Conservation (phyloP, 1,284 basidiomycete genomes). For the Trametes versicolor region DNA sequence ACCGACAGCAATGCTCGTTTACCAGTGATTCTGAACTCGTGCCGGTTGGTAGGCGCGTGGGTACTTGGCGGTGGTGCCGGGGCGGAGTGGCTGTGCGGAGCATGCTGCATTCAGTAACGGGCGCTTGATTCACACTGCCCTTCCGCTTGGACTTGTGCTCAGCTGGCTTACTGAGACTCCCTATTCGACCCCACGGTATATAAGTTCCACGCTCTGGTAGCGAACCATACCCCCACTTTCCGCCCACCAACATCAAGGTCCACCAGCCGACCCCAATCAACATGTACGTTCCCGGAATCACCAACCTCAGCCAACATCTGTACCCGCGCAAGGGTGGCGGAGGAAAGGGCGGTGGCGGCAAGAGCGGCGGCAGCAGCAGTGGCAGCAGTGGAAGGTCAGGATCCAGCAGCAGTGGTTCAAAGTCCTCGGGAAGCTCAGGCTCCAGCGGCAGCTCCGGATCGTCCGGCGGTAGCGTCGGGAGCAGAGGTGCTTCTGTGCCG, state of each 20-base stretch:
- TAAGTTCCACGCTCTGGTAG: slow-evolving; percentile 15
- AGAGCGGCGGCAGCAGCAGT: slow-evolving; percentile 29
- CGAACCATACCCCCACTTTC: neutral
- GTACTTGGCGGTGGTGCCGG: too few relatives aligned
- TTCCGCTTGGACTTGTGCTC: neutral
- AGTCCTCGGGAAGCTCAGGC: slow-evolving; percentile 16
- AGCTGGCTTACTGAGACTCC: neutral
- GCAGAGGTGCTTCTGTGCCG: slow-evolving; percentile 36
- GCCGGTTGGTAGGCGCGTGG: neutral
- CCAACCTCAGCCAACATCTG: slow-evolving; percentile 35
- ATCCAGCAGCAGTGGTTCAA: slow-evolving; percentile 17
- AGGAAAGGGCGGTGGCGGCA: slow-evolving; percentile 36
- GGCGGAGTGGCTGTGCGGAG: too few relatives aligned
- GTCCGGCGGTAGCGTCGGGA: slow-evolving; percentile 39
- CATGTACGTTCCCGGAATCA: slow-evolving; percentile 49
- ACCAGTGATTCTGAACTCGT: too few relatives aligned
- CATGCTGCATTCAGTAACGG: too few relatives aligned
- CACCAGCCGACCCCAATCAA: neutral
- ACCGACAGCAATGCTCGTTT: too few relatives aligned
- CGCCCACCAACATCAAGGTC: neutral
- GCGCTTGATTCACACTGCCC: neutral
- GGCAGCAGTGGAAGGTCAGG: slow-evolving; percentile 33
- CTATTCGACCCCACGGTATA: slow-evolving; percentile 2
- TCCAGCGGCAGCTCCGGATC: slow-evolving; percentile 37
- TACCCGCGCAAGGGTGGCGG: slow-evolving; percentile 41